Evolutionary conservation across 192 early-diverging fungal genomes (phyloP).

Genomic region (Chytriomyces confervae): DNA sequence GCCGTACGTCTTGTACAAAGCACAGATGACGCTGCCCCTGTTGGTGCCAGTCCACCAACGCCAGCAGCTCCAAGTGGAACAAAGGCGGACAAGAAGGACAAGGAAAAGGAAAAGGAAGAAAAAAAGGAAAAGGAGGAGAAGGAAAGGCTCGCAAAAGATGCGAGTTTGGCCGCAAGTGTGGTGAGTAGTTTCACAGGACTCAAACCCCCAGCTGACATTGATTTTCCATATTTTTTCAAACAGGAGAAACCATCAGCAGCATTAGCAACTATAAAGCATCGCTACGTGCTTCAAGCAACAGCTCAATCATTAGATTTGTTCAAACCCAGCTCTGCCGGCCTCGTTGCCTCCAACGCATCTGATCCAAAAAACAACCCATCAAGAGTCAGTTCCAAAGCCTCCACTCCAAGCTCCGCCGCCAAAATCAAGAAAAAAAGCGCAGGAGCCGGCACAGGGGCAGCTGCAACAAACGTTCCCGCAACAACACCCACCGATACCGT

Average conservation of each 20-base stretch:
- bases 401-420: slow-evolving; percentile 8
- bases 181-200: background rate
- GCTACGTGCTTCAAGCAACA: slow-evolving; percentile 38
- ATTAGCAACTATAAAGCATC: slow-evolving; percentile 11
- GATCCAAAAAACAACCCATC: background rate
- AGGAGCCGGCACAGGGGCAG: background rate
- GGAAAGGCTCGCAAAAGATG: slow-evolving; percentile 20
- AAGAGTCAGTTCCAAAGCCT: background rate
- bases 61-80: slow-evolving; percentile 28
- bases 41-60: background rate
- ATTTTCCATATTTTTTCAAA: background rate
- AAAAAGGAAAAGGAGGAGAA: slow-evolving; percentile 36
- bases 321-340: slow-evolving; percentile 16
- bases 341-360: background rate
- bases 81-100: slow-evolving; percentile 53
- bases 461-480: slow-evolving; percentile 10
- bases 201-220: background rate
- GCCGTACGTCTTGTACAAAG: slow-evolving; percentile 42
- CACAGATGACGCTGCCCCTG: slow-evolving; percentile 38
- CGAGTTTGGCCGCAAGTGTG: slow-evolving; percentile 15
- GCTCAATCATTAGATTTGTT: slow-evolving; percentile 14
- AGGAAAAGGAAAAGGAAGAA: slow-evolving; percentile 33
- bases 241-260: background rate
- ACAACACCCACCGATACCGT: background rate
- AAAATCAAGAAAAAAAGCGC: slow-evolving; percentile 32